Evolutionary conservation across 148 eudicot genomes (phyloP).

Genomic region (Camellia sinensis): DNA sequence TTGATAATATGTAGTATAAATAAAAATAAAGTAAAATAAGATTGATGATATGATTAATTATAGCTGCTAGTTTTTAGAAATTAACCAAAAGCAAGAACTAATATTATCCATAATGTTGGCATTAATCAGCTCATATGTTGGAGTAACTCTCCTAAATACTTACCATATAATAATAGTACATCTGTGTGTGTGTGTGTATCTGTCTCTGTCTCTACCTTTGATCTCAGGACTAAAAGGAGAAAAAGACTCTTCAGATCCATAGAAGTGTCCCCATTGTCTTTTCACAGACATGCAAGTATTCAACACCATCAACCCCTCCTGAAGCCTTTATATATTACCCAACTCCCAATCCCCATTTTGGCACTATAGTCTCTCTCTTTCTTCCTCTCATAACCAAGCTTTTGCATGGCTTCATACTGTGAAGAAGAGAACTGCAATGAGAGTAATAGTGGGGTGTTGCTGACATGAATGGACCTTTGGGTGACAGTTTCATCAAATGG

Average conservation of each 20-base stretch:
- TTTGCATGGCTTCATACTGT: not conserved
- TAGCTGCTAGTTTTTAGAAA: not conserved
- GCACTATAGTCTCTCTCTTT: not conserved
- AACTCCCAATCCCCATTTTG: not conserved
- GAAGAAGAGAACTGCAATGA: not conserved
- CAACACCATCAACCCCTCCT: not conserved
- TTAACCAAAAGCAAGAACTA: not conserved
- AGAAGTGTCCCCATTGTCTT: not conserved
- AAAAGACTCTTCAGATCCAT: not conserved
- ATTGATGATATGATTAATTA: not conserved
- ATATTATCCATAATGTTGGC: not conserved
- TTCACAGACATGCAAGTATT: not conserved
- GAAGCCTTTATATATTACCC: not conserved
- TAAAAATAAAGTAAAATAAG: not conserved
- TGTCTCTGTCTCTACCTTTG: not conserved
- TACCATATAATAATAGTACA: too few relatives aligned
- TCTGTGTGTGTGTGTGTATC: not conserved
- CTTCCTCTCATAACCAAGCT: not conserved
- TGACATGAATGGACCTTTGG: conserved; percentile 42
- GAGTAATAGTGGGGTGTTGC: conserved; percentile 1
- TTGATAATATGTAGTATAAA: not conserved
- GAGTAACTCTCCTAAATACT: not conserved
- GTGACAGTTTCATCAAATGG: conserved; percentile 25
- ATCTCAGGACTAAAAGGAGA: not conserved
- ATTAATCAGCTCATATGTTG: not conserved